A percentile compares a stretch with the other conserved stretches of the same genome.
Evolutionary conservation across 805 yeast genomes (phyloP).

Genomic region (Starmerella sirachaensis): DNA sequence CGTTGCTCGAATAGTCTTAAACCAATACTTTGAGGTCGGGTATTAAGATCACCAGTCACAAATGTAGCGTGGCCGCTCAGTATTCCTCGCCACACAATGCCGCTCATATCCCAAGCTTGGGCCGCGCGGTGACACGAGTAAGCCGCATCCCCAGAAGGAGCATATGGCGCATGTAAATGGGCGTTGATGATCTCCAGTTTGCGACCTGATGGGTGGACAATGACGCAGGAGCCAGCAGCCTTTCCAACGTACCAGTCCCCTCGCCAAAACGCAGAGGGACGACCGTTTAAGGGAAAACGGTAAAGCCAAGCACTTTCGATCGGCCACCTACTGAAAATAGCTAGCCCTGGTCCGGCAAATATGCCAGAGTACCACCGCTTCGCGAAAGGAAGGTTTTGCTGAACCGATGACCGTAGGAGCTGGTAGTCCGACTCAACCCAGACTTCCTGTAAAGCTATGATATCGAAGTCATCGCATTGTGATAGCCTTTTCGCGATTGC

Average conservation of each 20-base stretch:
- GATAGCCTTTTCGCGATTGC: constrained; percentile 60
- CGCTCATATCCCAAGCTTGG: constrained; percentile 93
- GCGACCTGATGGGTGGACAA: constrained; percentile 40
- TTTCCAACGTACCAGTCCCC: constrained; percentile 99
- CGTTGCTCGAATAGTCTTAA: constrained; percentile 57
- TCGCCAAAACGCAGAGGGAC: constrained; percentile 83
- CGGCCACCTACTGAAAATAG: constrained; percentile 71
- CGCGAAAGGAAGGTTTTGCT: constrained; percentile 43
- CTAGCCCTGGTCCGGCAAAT: constrained; percentile 85
- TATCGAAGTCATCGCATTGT: constrained; percentile 44
- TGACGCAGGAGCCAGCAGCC: constrained; percentile 60
- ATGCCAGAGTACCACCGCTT: constrained; percentile 75
- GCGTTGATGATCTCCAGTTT: constrained; percentile 71
- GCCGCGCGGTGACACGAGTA: constrained; percentile 82
- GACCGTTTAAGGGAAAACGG: constrained; percentile 82
- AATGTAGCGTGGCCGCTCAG: constrained; percentile 74
- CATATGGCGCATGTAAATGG: constrained; percentile 96
- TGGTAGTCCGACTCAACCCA: constrained; percentile 86
- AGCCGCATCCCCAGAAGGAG: constrained; percentile 69
- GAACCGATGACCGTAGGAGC: constrained; percentile 39
- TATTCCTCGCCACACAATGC: constrained; percentile 46
- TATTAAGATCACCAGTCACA: constrained; percentile 87
- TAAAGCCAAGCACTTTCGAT: constrained; percentile 67
- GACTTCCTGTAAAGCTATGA: constrained; percentile 87
- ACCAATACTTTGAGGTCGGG: constrained; percentile 76